Percentiles rank a stretch among this genome's conserved stretches.
Conservation (phyloP, 208 protist genomes). For the Acanthamoeba sp. region DNA sequence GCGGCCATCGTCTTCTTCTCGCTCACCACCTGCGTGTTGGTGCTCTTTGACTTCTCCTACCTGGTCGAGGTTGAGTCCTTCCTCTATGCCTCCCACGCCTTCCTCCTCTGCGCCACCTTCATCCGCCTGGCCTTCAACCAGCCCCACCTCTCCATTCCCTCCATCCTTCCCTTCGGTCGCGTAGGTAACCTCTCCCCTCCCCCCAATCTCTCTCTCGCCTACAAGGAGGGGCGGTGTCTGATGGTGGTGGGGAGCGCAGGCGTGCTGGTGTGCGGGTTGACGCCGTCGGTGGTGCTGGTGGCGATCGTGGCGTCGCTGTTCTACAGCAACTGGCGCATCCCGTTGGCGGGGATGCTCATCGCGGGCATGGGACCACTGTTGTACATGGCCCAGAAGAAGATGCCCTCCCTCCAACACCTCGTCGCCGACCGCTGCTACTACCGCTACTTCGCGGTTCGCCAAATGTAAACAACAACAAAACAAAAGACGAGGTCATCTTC, state of each 20-base stretch:
- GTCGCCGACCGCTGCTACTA: constrained; percentile 40
- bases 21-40: constrained; percentile 58
- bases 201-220: background rate
- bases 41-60: constrained; percentile 64
- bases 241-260: background rate
- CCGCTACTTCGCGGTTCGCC: constrained; percentile 36
- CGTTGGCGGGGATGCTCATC: background rate
- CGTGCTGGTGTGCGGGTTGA: constrained; percentile 1
- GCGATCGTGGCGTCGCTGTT: constrained; percentile 23
- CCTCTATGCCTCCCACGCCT: constrained; percentile 51
- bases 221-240: background rate
- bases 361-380: constrained; percentile 3
- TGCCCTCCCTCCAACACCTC: background rate
- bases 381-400: background rate
- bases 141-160: constrained; percentile 8
- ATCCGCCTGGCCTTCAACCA: constrained; percentile 5
- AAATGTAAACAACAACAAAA: too few species aligned
- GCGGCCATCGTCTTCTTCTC: constrained; percentile 54
- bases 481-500: background rate
- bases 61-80: constrained; percentile 70
- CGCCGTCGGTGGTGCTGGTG: constrained; percentile 11
- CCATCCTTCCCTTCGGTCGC: constrained; percentile 50
- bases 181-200: background rate
- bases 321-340: constrained; percentile 48
- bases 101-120: constrained; percentile 65